Base-by-base conservation (phyloP, 352 stramenopile species). In the Phytophthora pluvialis region DNA sequence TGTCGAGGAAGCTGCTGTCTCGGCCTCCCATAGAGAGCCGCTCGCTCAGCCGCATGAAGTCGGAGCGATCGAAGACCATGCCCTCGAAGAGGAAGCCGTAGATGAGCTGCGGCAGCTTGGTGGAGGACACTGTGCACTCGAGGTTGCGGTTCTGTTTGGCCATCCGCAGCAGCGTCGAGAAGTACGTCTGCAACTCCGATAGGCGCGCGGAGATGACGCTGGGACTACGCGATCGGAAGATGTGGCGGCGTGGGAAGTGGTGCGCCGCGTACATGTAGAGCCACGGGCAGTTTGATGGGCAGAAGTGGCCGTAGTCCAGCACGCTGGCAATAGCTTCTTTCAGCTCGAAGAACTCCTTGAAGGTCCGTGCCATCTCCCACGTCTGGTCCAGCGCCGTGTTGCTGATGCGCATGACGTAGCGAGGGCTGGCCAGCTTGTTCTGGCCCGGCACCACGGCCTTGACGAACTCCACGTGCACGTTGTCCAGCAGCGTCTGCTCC, bases 21-120 rank as follows among this genome's bases (percentile, higher is more conserved):
- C 65, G 57, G 12, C 52, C 61, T 0, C 51, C 44, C 11, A 92
- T 15, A 25, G 63, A 67, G 6, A 49, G 79, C 72, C 84, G 78
- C n/a, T 86, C 75, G 60, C 90, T 83, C 10, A 85, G 78, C 44
- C 89, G 79, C 59, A 60, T 72, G 39, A 93, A 83, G 59, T 93
- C 87, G 2, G 76, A 75, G 55, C 72, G 80, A 52, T 90, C 77
- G 36, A 93, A 90, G 43, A 94, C 81, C 86, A 93, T 92, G 42
- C 84, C 83, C 54, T 93, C 79, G 39, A 88, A 94, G 21, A 95
- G 64, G 25, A 95, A 95, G 33, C 88, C 80, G 64, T 91, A 91
- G 33, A 94, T 59, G 28, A 94, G 70, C 47, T 81, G 80, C 36
- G 87, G 82, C 15, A 95, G 57, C 3, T 79, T 72, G 10, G 87